Evolutionary conservation across 768 basidiomycete genomes (phyloP), one percentile per base, ranked within the genome.

Genomic region (Leccinum disarticulatum): DNA sequence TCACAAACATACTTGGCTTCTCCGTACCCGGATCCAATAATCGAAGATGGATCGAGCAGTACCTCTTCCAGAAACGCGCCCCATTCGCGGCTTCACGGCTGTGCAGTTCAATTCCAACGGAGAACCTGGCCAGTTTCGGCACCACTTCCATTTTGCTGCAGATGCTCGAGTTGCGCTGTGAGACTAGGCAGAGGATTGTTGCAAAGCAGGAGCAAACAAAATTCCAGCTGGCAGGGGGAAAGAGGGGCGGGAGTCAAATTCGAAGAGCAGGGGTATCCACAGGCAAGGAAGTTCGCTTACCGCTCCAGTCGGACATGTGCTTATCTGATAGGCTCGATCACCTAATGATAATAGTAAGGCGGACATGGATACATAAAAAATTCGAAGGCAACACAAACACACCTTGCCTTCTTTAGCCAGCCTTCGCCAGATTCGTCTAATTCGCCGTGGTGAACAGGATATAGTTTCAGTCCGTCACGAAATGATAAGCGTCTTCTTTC

Each of bases 401-500:
- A 90, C 85, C 91, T 84, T 52, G 95, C 95, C 67, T 80, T 84
- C 55, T 82, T 84, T 27, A 92, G 68, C 96, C 96, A 98, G 10
- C 90, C 91, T 75, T 90, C 90, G 6, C 85, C 87, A 9, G 71
- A 74, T 55, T 86, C 86, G 22, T 83, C 79, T 61, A 83, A 88
- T 33, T 76, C 67, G n/a, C 91, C 92, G 72, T 99, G 97, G 60
- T 81, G 83, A 17, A 98, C 84, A 2, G 96, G 88, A 62, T 81
- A 77, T 50, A 79, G 76, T 71, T 94, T 92, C 64, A 99, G 76
- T 11, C 96, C 96, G 68, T 98, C 96, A 98, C 87, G 68, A 98
- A 99, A 68, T 99, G 96, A 73, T 96, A 99, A 13, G 95, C 95
- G 67, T 98, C 97, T 69, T 87, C 86, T 4, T 76, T 75, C 65